phyloP scores from a whole-genome alignment of 2,329 filamentous ascomycete species.

The Penicillium vulpinum region DNA sequence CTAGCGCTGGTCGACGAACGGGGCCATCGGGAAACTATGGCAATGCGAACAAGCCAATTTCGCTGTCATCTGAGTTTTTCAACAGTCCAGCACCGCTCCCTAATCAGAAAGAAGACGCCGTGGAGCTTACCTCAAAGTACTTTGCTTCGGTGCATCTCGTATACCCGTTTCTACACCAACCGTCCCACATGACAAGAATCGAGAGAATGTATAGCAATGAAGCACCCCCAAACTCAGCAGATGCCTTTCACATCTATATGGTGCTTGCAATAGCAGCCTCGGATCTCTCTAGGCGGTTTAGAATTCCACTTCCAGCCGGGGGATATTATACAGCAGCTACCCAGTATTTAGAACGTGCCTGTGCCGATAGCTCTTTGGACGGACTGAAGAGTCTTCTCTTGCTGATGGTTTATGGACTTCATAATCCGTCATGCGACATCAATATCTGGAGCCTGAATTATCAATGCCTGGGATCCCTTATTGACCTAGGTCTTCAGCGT shows the following conservation, averaged over 20 bases:
- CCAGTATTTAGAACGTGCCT: constrained; percentile 48
- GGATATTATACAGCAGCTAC: constrained; percentile 53
- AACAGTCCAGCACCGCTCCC: constrained; percentile 33
- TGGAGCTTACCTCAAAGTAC: constrained; percentile 48
- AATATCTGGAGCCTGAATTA: constrained; percentile 60
- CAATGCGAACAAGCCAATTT: constrained; percentile 14
- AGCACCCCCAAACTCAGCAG: constrained; percentile 30
- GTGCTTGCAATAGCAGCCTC: constrained; percentile 54
- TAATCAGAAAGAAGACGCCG: constrained; percentile 38
- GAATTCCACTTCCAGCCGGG: constrained; percentile 49
- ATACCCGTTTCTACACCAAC: constrained; percentile 53
- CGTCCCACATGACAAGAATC: constrained; percentile 41
- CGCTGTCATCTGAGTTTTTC: constrained; percentile 29
- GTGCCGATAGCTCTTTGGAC: constrained; percentile 51
- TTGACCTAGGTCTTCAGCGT: constrained; percentile 56
- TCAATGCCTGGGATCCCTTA: constrained; percentile 53
- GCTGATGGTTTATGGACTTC: constrained; percentile 51
- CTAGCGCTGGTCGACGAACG: constrained; percentile 34
- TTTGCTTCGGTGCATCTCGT: constrained; percentile 52
- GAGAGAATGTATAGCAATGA: constrained; percentile 37
- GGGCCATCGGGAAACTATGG: constrained; percentile 7
- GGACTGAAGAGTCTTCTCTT: constrained; percentile 52
- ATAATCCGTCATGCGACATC: constrained; percentile 51
- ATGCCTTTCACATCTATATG: constrained; percentile 54
- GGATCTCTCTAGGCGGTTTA: constrained; percentile 47